A percentile compares a stretch with the other conserved stretches of the same genome.
Conservation (phyloP, 441 rosid species). For the Sinapis alba region DNA sequence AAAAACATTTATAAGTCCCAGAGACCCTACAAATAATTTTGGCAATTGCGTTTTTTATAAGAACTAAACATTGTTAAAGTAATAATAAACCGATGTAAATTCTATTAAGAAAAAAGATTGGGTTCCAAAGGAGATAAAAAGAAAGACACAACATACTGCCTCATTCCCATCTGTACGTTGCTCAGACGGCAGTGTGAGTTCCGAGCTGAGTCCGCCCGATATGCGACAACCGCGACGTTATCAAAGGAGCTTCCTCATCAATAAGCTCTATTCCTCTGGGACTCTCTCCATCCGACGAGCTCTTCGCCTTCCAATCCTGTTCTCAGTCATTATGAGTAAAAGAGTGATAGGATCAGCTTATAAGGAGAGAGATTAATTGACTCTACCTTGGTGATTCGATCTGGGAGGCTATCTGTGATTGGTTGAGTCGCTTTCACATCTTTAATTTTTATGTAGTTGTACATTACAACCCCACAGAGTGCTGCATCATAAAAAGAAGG, state of each 20-base stretch:
- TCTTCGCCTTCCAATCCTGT: constrained; percentile 98
- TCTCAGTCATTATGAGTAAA: constrained; percentile 18
- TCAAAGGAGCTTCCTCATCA: constrained; percentile 88
- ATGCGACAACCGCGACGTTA: constrained; percentile 66
- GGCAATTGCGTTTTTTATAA: background rate
- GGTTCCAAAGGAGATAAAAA: constrained; percentile 12
- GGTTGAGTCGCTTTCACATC: constrained; percentile 84
- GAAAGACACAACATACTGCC: constrained; percentile 21
- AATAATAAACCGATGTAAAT: constrained; percentile 23
- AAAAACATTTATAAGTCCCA: constrained; percentile 28
- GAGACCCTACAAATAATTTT: constrained; percentile 33
- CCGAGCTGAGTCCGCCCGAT: constrained; percentile 75
- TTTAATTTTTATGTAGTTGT: constrained; percentile 88
- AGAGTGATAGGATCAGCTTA: background rate
- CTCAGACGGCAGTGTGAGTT: constrained; percentile 43
- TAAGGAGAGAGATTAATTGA: background rate
- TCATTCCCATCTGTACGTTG: constrained; percentile 32
- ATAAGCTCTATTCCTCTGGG: constrained; percentile 63
- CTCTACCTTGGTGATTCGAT: constrained; percentile 76
- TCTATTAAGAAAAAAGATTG: constrained; percentile 12
- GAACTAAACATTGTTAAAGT: constrained; percentile 31
- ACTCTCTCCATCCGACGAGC: constrained; percentile 71
- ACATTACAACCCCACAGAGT: constrained; percentile 97
- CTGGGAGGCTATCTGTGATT: constrained; percentile 65
- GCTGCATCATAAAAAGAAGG: constrained; percentile 52